phyloP scores from a whole-genome alignment of 164 flowering plant genomes.

The Stephania yunnanensis region DNA sequence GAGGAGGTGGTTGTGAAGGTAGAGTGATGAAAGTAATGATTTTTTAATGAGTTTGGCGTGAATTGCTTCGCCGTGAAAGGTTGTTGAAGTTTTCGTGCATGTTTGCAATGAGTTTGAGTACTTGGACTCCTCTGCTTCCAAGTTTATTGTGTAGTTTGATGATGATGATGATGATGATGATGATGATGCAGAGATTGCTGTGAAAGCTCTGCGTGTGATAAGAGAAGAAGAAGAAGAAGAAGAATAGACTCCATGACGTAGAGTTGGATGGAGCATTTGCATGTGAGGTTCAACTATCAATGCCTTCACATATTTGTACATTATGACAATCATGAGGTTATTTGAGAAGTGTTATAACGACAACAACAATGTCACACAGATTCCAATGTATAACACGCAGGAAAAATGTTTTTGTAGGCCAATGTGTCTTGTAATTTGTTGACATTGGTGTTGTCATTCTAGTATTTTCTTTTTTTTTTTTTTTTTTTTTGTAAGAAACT shows the following conservation, averaged over 20 bases:
- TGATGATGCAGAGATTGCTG: not conserved
- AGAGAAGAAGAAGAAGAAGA: not conserved
- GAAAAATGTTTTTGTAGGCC: no score
- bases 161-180: no score
- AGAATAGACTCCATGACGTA: not conserved
- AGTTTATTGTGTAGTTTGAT: not conserved
- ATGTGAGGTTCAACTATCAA: not conserved
- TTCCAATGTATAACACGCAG: no score
- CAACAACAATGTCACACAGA: no score
- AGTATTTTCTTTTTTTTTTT: no score
- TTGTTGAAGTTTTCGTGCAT: slow-evolving; percentile 6
- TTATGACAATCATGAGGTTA: no score
- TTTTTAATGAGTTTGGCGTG: slow-evolving; percentile 49
- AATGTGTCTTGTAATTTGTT: no score
- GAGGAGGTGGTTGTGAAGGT: slow-evolving; percentile 50
- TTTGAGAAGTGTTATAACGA: no score
- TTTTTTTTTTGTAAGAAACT: no score
- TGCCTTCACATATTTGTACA: no score
- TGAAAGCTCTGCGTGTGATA: slow-evolving; percentile 4
- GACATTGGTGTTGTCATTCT: no score
- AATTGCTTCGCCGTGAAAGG: slow-evolving; percentile 26
- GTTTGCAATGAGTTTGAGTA: slow-evolving; percentile 11
- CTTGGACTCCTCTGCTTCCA: slow-evolving; percentile 19
- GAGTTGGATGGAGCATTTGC: slow-evolving; percentile 12
- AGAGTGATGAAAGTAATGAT: slow-evolving; percentile 30